Conservation (phyloP, 1,284 basidiomycete species). For the Sparassis latifolia region DNA sequence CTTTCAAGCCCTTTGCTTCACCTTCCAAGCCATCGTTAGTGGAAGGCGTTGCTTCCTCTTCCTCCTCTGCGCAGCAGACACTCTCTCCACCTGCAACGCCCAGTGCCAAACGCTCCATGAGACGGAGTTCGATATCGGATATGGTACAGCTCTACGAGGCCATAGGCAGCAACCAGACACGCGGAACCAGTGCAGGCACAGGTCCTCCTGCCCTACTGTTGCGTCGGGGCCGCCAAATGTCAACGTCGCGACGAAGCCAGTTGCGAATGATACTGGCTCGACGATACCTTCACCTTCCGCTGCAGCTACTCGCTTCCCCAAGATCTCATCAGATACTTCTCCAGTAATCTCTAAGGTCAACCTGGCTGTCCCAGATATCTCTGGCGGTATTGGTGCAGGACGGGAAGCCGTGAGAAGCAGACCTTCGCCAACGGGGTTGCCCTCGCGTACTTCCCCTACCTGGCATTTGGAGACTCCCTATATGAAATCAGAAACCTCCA, state of each 20-base stretch:
- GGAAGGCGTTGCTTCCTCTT: constrained; percentile 25
- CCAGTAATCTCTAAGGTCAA: constrained; percentile 18
- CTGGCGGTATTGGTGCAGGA: constrained; percentile 10
- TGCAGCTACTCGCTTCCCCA: constrained; percentile 26
- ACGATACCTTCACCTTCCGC: constrained; percentile 18
- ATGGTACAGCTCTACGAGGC: constrained; percentile 77
- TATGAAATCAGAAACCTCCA: constrained; percentile 9
- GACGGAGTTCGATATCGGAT: constrained; percentile 74
- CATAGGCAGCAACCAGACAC: constrained; percentile 33
- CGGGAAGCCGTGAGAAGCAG: constrained; percentile 19
- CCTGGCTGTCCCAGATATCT: constrained; percentile 21
- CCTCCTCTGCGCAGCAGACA: constrained; percentile 28
- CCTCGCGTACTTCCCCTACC: constrained; percentile 18
- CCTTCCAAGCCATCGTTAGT: constrained; percentile 27
- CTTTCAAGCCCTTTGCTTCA: constrained; percentile 6
- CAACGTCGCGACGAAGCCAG: constrained; percentile 16
- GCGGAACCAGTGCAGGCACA: constrained; percentile 9
- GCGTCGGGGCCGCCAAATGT: constrained; percentile 29
- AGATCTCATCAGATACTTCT: constrained; percentile 25
- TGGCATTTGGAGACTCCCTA: constrained; percentile 15
- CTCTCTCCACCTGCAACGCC: constrained; percentile 20
- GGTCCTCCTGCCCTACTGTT: constrained; percentile 21
- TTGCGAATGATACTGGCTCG: constrained; percentile 12
- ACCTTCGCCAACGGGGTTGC: constrained; percentile 20
- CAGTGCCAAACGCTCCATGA: constrained; percentile 27